phyloP scores from a whole-genome alignment of 352 stramenopile genomes.

The Hyaloperonospora brassicae region DNA sequence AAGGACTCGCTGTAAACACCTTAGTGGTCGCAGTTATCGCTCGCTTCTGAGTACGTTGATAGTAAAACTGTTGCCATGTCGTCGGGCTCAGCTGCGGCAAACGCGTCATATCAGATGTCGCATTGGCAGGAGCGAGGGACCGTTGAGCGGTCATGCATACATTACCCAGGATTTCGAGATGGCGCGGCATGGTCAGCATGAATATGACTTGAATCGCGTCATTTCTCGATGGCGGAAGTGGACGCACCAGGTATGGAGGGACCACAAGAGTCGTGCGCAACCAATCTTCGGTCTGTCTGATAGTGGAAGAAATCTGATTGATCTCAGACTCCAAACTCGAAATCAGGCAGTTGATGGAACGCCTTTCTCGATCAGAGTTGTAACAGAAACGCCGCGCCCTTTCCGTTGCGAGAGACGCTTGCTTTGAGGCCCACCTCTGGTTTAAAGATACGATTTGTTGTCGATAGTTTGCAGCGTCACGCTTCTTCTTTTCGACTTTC shows the following conservation, averaged over 20 bases:
- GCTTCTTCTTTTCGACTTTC: slow-evolving; percentile 17
- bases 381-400: slow-evolving; percentile 1
- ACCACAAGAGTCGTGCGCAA: slow-evolving; percentile 12
- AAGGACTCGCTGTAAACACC: slow-evolving; percentile 15
- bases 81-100: slow-evolving; percentile 4
- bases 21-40: slow-evolving; percentile 1
- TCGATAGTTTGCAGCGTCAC: slow-evolving; percentile 1
- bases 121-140: slow-evolving; percentile 15
- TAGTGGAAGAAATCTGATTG: background rate
- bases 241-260: slow-evolving; percentile 25
- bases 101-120: slow-evolving; percentile 6
- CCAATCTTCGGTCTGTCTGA: background rate
- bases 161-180: slow-evolving; percentile 31
- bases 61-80: slow-evolving; percentile 24
- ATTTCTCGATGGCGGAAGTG: slow-evolving; percentile 18
- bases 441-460: slow-evolving; percentile 6
- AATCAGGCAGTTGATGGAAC: too few relatives aligned
- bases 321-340: slow-evolving; percentile 2
- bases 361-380: slow-evolving; percentile 2
- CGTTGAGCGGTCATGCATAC: slow-evolving; percentile 35
- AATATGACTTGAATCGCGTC: slow-evolving; percentile 36
- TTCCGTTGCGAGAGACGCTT: slow-evolving; percentile 5
- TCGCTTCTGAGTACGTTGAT: slow-evolving; percentile 1
- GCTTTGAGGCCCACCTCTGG: background rate
- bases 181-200: slow-evolving; percentile 30